These are phyloP conservation scores for Nematodospora valgi DNA, from an alignment of 805 yeast species.

Conservation along the genomic window DNA sequence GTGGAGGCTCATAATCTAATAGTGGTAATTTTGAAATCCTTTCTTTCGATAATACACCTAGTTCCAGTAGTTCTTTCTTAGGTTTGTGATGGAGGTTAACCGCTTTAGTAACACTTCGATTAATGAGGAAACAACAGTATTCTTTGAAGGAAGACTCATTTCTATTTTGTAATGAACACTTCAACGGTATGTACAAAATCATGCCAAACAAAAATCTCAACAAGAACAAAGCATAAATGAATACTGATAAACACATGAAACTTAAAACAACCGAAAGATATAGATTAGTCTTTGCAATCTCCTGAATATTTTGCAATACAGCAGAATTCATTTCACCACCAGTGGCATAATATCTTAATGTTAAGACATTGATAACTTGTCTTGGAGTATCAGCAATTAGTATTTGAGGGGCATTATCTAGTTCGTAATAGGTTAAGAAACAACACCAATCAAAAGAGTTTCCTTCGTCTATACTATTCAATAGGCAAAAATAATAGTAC, in stretches of 20 bases:
- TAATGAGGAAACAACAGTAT: conserved; percentile 59
- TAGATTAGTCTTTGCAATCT: conserved; percentile 58
- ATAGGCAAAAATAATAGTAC: conserved; percentile 70
- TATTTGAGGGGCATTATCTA: conserved; percentile 59
- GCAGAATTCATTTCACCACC: conserved; percentile 43
- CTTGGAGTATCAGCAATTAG: conserved; percentile 82
- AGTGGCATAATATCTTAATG: conserved; percentile 52
- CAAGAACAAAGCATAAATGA: conserved; percentile 70
- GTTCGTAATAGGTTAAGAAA: conserved; percentile 60
- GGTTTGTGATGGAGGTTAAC: conserved; percentile 43
- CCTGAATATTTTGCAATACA: conserved; percentile 44
- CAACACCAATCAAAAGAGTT: conserved; percentile 64
- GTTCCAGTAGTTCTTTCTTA: conserved; percentile 23
- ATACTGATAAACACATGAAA: conserved; percentile 71
- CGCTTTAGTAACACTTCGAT: conserved; percentile 51
- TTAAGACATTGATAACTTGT: conserved; percentile 77
- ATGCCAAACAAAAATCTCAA: conserved; percentile 53
- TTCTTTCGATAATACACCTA: conserved; percentile 23
- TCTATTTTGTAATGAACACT: conserved; percentile 29
- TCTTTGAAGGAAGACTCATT: conserved; percentile 48
- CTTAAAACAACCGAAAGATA: conserved; percentile 70
- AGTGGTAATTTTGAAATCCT: conserved; percentile 25
- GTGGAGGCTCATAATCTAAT: neutral
- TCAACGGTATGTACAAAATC: conserved; percentile 49
- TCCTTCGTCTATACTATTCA: conserved; percentile 62